A percentile compares a stretch with the other conserved stretches of the same genome.
These are phyloP conservation scores for Lasiodiplodia citricola DNA, from an alignment of 2,329 filamentous ascomycete genomes.

Conservation along the genomic window DNA sequence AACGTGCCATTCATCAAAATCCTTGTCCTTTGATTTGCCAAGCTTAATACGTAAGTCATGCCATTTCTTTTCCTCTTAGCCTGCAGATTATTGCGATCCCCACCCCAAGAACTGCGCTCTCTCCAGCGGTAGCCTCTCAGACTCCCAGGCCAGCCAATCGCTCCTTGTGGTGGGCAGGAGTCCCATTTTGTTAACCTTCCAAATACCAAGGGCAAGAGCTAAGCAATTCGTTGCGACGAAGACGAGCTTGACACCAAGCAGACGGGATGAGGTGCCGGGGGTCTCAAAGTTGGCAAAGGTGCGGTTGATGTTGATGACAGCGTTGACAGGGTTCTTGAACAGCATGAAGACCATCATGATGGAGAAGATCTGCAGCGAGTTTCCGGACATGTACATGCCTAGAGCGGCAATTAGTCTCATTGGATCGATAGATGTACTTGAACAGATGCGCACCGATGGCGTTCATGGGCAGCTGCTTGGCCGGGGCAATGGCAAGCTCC, in stretches of 20 bases:
- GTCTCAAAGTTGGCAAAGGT: constrained; percentile 94
- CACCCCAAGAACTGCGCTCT: constrained; percentile 25
- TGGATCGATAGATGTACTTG: background rate
- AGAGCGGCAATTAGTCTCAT: background rate
- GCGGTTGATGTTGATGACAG: constrained; percentile 79
- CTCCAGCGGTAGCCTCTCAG: constrained; percentile 40
- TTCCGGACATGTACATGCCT: constrained; percentile 99
- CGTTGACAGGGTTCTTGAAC: constrained; percentile 94
- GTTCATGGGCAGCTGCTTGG: constrained; percentile 96
- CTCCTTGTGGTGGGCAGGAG: constrained; percentile 94
- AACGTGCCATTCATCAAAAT: background rate
- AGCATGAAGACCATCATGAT: constrained; percentile 99
- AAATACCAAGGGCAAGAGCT: constrained; percentile 83
- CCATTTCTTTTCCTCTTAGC: background rate
- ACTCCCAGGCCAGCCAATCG: constrained; percentile 97
- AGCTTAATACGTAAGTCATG: no score
- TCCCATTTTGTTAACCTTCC: constrained; percentile 98
- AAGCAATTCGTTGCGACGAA: constrained; percentile 88
- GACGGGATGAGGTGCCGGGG: constrained; percentile 72
- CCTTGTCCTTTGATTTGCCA: background rate
- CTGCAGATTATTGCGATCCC: background rate
- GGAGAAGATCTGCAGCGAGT: constrained; percentile 96
- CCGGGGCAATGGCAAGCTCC: constrained; percentile 92
- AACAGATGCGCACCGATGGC: constrained; percentile 73
- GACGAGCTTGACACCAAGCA: constrained; percentile 83